Base-by-base conservation (phyloP, 1,139 yeast genomes). In the Diutina pseudorugosa region DNA sequence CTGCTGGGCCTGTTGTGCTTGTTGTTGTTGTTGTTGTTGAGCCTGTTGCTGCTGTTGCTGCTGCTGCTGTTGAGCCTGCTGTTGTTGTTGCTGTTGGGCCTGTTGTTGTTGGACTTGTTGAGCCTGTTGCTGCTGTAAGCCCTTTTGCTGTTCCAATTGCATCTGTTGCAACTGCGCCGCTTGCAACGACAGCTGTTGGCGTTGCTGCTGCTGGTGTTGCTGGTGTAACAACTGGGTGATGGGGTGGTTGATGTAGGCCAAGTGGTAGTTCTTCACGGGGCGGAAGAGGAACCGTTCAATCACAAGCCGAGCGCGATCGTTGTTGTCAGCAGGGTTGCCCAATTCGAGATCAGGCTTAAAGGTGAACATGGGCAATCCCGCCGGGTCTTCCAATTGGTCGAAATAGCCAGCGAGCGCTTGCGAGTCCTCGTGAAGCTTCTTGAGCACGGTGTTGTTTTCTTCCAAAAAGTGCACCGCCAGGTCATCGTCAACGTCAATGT, bases 241-340 rank as follows among this genome's bases (percentile, higher is more conserved):
- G 51, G 75, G 76, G 57, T 73, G 79, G 60, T 73, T 73, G 57
- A 70, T 74, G 59, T 73, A 74, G 14, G 78, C 75, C 60, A 74
- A 70, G 58, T 74, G 77, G 57, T 74, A 74, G 57, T 73, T 74
- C 56, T 74, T 74, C 55, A 74, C 64, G 16, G 77, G 78, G 53
- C 70, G 68, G 55, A 73, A 69, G 50, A 74, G 59, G 54, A 65
- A 71, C 51, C 68, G 65, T 58, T 74, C 79, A 55, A 74, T 72
- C 11, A 73, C 70, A 61, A 68, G 73, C 53, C 73, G 70, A 9
- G 76, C 71, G 44, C 71, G 61, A 9, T 63, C 52, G 55, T 65
- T 68, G 53, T 73, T 77, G 44, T 71, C 76, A 48, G 70, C 73
- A 44, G 65, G 65, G 5, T 65, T 56, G 43, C 62, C 66, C 41